Evolutionary conservation across 768 basidiomycete species (phyloP).

Genomic region (Trametes gibbosa): DNA sequence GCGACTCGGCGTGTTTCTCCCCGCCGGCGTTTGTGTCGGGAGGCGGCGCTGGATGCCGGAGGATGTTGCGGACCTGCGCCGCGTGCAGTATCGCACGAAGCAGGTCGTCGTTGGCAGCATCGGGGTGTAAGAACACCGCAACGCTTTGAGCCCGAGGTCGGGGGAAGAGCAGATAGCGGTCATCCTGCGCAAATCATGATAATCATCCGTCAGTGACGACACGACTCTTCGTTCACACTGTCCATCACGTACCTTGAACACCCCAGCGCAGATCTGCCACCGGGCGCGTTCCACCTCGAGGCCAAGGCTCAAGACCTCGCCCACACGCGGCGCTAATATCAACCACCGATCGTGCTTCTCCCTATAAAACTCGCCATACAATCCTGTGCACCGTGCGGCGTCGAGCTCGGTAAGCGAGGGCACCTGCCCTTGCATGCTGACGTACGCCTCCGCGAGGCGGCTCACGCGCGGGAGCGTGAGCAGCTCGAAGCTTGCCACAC

Average conservation of each 20-base stretch:
- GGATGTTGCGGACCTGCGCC: constrained; percentile 11
- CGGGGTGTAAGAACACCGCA: constrained; percentile 25
- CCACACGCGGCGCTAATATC: constrained; percentile 22
- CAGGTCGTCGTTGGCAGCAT: constrained; percentile 26
- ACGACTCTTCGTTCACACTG: neutral
- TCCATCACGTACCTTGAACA: constrained; percentile 23
- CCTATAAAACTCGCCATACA: constrained; percentile 30
- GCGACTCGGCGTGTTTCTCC: neutral
- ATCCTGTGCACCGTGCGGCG: constrained; percentile 13
- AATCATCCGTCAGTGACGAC: neutral
- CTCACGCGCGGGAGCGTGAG: constrained; percentile 28
- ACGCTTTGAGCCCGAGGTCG: constrained; percentile 3
- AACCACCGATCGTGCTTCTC: constrained; percentile 21
- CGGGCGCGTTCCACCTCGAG: constrained; percentile 10
- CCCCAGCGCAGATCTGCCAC: constrained; percentile 24
- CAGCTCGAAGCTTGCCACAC: constrained; percentile 28
- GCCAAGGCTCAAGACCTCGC: constrained; percentile 19
- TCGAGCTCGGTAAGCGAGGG: constrained; percentile 21
- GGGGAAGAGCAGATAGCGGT: constrained; percentile 27
- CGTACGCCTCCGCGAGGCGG: constrained; percentile 23
- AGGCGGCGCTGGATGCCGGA: neutral
- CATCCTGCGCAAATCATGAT: constrained; percentile 14
- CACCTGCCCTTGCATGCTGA: constrained; percentile 2
- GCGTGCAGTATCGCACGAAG: constrained; percentile 27
- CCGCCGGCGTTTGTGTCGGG: neutral